phyloP scores from a whole-genome alignment of 1,284 basidiomycete genomes.

The Psilocybe mexicana region DNA sequence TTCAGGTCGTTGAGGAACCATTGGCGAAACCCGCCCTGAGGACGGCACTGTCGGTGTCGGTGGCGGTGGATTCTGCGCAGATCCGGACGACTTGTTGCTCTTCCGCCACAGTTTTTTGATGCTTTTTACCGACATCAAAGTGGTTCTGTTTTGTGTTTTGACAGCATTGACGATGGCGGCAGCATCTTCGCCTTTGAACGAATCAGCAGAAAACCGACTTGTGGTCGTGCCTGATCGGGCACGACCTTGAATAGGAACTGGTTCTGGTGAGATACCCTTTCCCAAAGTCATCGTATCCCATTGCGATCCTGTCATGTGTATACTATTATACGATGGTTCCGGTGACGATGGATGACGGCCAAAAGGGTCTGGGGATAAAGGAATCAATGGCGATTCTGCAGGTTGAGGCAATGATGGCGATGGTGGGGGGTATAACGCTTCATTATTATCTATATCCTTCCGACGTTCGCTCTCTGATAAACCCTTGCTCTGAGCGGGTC shows the following conservation, averaged over 20 bases:
- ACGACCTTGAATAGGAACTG: constrained; percentile 13
- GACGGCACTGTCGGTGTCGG: constrained; percentile 23
- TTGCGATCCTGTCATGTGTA: constrained; percentile 30
- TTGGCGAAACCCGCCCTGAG: constrained; percentile 27
- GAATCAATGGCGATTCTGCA: constrained; percentile 54
- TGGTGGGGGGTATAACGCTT: constrained; percentile 45
- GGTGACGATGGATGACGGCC: constrained; percentile 62
- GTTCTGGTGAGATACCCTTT: constrained; percentile 10
- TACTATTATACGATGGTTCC: constrained; percentile 28
- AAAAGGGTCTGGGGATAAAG: constrained; percentile 78
- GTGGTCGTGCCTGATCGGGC: constrained; percentile 38
- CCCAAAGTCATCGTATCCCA: constrained; percentile 41
- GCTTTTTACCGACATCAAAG: constrained; percentile 65
- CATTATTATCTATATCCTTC: constrained; percentile 52
- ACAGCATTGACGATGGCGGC: constrained; percentile 26
- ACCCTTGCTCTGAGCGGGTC: constrained; percentile 26
- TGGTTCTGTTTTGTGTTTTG: constrained; percentile 31
- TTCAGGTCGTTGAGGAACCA: constrained; percentile 31
- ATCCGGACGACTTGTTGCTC: constrained; percentile 49
- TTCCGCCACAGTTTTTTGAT: constrained; percentile 76
- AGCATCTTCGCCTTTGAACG: constrained; percentile 46
- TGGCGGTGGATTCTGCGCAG: constrained; percentile 26
- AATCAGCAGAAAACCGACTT: constrained; percentile 77
- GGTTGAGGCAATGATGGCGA: constrained; percentile 28
- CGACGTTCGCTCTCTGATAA: constrained; percentile 53